Evolutionary conservation across 257 asterid species (phyloP), one percentile per base, ranked within the genome.

Genomic region (Osmanthus fragrans): DNA sequence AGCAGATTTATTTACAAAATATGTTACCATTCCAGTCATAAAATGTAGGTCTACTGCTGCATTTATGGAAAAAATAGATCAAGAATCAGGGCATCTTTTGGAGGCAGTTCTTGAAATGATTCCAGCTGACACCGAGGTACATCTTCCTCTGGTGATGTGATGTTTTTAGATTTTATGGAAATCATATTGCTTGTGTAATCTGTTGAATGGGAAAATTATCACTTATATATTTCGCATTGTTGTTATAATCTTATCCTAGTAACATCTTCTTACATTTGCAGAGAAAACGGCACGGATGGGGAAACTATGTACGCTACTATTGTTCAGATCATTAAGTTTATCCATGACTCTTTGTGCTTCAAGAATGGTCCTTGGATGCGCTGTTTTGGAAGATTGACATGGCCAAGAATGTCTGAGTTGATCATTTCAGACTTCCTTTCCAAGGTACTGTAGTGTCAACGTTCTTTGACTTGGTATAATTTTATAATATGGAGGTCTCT

Each of bases 391-490:
- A 93, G 90, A 85, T 89, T 96, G 86, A 90, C 96, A 56, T 96
- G 99, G 99, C 96, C 97, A 67, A 88, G 96, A 89, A 86, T 93
- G 90, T 93, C 99, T 21, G 91, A 93, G 82, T 82, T 89, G 87
- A 93, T 93, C 71, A 92, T 96, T 80, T 85, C 97, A 29, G 90
- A 90, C 82, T 96, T 93, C 76, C 93, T 96, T 66, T 90, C 96
- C 78, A 88, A 93, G 98, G 99, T 95, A 73, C 78, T 85, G 0
- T 16, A 19, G 79, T 60, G 8, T 75, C 65, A 67, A 36, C 74
- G 13, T 67, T 39, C 37, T 66, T 39, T 51, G 45, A 15, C 49
- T 71, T 23, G 25, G 25, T 63, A 25, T 60, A 60, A 60, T 63
- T 10, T 19, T 63, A 25, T 25, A 63, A 25, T 3, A 23, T 63